These are phyloP conservation scores for Peniophora sp. DNA, from an alignment of 1,284 basidiomycete genomes.

Conservation along the genomic window DNA sequence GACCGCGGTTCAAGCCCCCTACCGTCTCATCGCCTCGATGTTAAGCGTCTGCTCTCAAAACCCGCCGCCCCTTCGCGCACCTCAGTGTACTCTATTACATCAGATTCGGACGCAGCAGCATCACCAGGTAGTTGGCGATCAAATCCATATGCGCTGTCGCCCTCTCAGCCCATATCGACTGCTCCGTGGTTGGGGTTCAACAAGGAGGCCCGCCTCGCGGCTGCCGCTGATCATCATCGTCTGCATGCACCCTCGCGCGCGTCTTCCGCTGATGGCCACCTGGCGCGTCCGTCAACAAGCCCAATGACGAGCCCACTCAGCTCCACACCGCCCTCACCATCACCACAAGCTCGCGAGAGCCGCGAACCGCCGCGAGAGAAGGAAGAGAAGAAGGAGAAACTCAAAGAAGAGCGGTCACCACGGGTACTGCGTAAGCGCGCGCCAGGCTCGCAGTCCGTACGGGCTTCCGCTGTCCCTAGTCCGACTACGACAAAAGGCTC, in stretches of 20 bases:
- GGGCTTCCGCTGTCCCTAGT: not conserved
- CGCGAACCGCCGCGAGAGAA: not conserved
- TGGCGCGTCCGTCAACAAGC: too few species aligned
- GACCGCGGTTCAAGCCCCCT: slow-evolving; percentile 20
- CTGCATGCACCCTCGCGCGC: too few species aligned
- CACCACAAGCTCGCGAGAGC: too few species aligned
- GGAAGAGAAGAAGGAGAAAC: not conserved
- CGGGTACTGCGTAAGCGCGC: not conserved
- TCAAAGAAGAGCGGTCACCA: not conserved
- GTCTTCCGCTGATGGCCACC: too few species aligned
- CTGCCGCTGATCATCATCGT: not conserved
- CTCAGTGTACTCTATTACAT: slow-evolving; percentile 22
- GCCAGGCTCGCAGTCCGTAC: not conserved
- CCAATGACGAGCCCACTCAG: too few species aligned
- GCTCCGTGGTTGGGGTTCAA: not conserved
- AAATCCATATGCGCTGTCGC: slow-evolving; percentile 10
- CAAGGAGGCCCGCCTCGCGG: not conserved
- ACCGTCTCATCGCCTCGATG: slow-evolving; percentile 16
- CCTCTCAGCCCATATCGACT: not conserved
- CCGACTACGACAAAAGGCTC: not conserved
- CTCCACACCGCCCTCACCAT: too few species aligned
- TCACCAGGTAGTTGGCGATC: not conserved
- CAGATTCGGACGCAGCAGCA: slow-evolving; percentile 20
- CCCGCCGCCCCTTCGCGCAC: slow-evolving; percentile 23
- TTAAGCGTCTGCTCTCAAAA: slow-evolving; percentile 32